Evolutionary conservation across 2,329 filamentous ascomycete genomes (phyloP).

Genomic region (Emmonsiellopsis sp.): DNA sequence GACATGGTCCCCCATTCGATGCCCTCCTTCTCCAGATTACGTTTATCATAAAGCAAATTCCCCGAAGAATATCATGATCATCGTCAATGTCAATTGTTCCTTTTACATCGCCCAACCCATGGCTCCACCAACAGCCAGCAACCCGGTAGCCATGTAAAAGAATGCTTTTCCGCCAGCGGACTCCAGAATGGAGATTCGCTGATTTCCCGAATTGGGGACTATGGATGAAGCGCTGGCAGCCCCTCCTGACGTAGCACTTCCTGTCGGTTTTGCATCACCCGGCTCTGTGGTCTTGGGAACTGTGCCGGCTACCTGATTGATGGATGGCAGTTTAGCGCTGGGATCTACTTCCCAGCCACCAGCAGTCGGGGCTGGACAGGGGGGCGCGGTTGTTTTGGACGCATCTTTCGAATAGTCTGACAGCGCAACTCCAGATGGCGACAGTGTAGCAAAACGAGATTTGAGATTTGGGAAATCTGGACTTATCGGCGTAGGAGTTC

Average conservation of each 20-base stretch:
- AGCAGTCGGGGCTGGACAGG: slow-evolving; percentile 61
- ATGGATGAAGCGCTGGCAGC: not conserved
- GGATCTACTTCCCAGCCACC: slow-evolving; percentile 66
- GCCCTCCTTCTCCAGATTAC: not conserved
- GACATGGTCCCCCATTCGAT: not conserved
- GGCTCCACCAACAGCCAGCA: not conserved
- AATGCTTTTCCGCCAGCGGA: not conserved
- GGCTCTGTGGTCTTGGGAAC: slow-evolving; percentile 9
- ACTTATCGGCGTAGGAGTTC: slow-evolving; percentile 61
- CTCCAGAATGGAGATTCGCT: not conserved
- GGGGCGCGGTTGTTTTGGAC: slow-evolving; percentile 50
- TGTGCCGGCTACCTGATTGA: slow-evolving; percentile 44
- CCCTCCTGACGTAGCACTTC: not conserved
- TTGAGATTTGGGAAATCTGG: slow-evolving; percentile 75
- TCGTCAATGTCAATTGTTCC: not conserved
- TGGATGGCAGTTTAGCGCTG: slow-evolving; percentile 57
- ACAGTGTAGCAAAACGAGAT: slow-evolving; percentile 64
- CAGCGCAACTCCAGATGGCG: slow-evolving; percentile 58
- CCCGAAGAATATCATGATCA: not conserved
- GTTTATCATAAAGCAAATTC: not conserved
- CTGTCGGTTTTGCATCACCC: not conserved
- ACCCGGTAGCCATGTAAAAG: not conserved
- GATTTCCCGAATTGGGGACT: not conserved
- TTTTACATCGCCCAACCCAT: not conserved
- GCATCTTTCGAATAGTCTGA: slow-evolving; percentile 59